phyloP scores from a whole-genome alignment of 129 eudicot genomes.

The Saussurea involucrata region DNA sequence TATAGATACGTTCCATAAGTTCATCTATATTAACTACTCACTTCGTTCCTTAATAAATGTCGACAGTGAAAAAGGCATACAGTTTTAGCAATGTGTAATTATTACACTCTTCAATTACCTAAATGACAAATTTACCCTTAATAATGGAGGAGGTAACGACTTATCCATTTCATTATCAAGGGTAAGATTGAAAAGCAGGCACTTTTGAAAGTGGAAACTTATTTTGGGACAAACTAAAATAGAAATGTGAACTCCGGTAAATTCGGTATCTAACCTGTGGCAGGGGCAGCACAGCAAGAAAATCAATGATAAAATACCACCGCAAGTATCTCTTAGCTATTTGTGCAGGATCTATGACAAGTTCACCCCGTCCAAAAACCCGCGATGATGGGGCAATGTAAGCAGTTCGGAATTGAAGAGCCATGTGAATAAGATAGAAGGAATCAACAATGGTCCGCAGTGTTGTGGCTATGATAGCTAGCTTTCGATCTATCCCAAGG shows the following conservation, averaged over 20 bases:
- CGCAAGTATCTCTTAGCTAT: conserved; percentile 76
- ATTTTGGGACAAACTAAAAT: background rate
- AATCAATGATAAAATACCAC: conserved; percentile 75
- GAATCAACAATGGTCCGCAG: conserved; percentile 67
- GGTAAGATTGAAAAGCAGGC: background rate
- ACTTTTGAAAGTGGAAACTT: background rate
- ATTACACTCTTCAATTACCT: background rate
- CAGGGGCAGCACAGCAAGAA: conserved; percentile 73
- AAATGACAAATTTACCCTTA: background rate
- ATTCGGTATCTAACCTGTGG: conserved; percentile 64
- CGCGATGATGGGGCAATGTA: conserved; percentile 91
- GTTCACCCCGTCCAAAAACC: conserved; percentile 94
- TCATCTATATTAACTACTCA: too few relatives aligned
- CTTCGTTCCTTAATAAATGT: background rate
- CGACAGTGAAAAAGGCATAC: background rate
- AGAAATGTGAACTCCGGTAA: background rate
- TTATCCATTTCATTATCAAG: background rate
- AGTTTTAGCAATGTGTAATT: background rate
- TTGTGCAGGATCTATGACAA: conserved; percentile 78
- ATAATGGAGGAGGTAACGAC: background rate
- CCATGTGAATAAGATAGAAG: conserved; percentile 83
- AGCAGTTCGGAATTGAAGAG: conserved; percentile 86
- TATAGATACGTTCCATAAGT: background rate
- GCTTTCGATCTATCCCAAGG: conserved; percentile 58
- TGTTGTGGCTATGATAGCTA: conserved; percentile 67